Evolutionary conservation across 139 green algal species (phyloP).

Genomic region (Asterochloris erici): DNA sequence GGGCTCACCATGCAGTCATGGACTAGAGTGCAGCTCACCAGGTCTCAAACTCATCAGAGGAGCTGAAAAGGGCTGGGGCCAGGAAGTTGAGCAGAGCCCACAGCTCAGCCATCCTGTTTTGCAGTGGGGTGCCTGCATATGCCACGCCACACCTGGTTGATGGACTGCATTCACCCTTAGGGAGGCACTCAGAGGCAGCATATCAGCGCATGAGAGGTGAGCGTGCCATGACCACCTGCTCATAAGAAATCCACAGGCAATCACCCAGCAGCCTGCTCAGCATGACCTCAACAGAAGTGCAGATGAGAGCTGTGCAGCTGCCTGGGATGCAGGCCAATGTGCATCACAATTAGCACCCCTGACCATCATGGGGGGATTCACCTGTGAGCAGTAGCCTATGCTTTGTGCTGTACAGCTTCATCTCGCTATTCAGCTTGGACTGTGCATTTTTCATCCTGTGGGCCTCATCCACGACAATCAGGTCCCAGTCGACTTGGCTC

Average conservation of each 20-base stretch:
- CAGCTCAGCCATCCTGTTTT: conserved; percentile 81
- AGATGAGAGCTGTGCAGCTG: background rate
- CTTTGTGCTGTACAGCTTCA: conserved; percentile 34
- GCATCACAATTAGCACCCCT: no score
- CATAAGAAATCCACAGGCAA: background rate
- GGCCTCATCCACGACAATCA: conserved; percentile 63
- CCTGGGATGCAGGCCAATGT: background rate
- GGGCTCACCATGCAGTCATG: background rate
- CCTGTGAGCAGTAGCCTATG: conserved; percentile 72
- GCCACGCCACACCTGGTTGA: no score
- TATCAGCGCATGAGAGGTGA: background rate
- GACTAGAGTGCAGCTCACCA: conserved; percentile 42
- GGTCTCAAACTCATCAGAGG: conserved; percentile 63
- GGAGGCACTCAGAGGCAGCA: background rate
- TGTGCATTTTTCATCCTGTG: conserved; percentile 73
- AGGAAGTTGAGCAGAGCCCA: conserved; percentile 95
- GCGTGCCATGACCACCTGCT: background rate
- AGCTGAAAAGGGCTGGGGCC: conserved; percentile 81
- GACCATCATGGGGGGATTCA: background rate
- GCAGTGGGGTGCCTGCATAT: conserved; percentile 61
- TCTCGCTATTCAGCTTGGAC: conserved; percentile 67
- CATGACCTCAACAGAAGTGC: background rate
- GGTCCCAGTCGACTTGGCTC: conserved; percentile 34
- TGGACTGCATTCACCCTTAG: background rate
- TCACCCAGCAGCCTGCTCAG: background rate